Base-by-base conservation (phyloP, 352 stramenopile species). In the Phytophthora aleatoria region DNA sequence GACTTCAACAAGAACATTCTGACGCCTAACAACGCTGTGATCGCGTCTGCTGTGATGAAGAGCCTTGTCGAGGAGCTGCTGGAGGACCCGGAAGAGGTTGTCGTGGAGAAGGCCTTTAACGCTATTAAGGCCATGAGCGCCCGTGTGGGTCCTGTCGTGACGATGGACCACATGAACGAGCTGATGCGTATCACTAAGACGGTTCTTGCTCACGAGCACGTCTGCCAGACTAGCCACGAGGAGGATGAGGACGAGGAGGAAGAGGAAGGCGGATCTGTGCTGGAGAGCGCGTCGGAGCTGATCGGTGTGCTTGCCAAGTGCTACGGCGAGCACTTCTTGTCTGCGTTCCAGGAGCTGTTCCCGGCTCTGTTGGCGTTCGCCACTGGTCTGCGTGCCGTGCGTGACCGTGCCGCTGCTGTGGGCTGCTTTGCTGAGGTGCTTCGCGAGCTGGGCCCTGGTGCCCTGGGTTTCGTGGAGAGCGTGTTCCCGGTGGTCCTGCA, bases 31-130 rank as follows among this genome's bases (percentile, higher is more conserved):
- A 95, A 91, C 73, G 71, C 79, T 30, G 61, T 92, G 30, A 89
- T 95, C 41, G 52, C 87, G 20, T 73, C 89, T 53, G 83, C 87
- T 13, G 84, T 95, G 26, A 91, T 94, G 73, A 91, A 91, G 74
- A 77, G 71, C 30, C 67, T 93, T 2, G 75, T 90, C 7, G 80
- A 92, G 12, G 84, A 95, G 42, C 73, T 95, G n/a, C 71, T 94
- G 13, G 74, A 94, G 54, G 89, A 96, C 65, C 63, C 73, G 16
- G 85, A 96, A 57, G 84, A 90, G 53, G 61, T 90, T 33, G 85
- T 99, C 12, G 96, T 99, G 54, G 95, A 97, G 79, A 97, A 97
- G 69, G 89, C 96, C 1, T 96, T 99, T 61, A 98, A 95, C 50
- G 95, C 96, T 15, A 85, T 99, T 51, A 98, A 98, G 69, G 88